These are phyloP conservation scores for Pseudozyma hubeiensis DNA, from an alignment of 1,284 basidiomycete genomes.

Conservation along the genomic window DNA sequence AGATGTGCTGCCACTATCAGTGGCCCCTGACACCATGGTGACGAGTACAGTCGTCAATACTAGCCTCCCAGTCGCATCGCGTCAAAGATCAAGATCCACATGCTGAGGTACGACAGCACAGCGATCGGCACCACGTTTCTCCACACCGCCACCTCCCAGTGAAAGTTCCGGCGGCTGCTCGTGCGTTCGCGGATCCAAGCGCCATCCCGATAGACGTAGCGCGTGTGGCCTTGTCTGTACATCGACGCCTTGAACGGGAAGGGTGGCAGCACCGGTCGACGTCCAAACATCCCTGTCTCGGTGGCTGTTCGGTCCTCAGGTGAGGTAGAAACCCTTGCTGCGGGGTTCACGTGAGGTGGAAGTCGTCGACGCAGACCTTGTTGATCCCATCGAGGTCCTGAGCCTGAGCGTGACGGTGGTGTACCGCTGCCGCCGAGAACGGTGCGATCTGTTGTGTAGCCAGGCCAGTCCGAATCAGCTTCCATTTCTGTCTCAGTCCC, in stretches of 20 bases:
- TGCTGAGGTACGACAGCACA: slow-evolving; percentile 58
- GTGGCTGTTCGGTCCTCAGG: not conserved
- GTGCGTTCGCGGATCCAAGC: slow-evolving; percentile 27
- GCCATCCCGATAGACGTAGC: slow-evolving; percentile 21
- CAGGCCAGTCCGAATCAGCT: slow-evolving; percentile 38
- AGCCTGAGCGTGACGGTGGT: not conserved
- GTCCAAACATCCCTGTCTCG: not conserved
- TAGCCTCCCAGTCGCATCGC: slow-evolving; percentile 31
- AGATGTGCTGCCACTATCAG: no score
- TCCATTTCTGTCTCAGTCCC: slow-evolving; percentile 44
- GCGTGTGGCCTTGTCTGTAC: slow-evolving; percentile 17
- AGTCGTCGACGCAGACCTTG: slow-evolving; percentile 18
- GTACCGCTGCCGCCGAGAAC: slow-evolving; percentile 22
- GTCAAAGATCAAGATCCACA: slow-evolving; percentile 60
- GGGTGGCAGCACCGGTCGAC: slow-evolving; percentile 16
- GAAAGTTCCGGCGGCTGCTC: slow-evolving; percentile 59
- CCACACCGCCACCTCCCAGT: slow-evolving; percentile 67
- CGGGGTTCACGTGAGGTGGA: not conserved
- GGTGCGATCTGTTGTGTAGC: slow-evolving; percentile 35
- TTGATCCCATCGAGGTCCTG: not conserved
- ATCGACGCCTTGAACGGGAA: slow-evolving; percentile 22
- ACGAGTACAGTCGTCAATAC: no score
- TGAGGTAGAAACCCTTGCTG: not conserved
- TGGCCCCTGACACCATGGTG: no score
- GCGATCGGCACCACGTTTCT: slow-evolving; percentile 65